Evolutionary conservation across 352 stramenopile genomes (phyloP).

Genomic region (Phytophthora ramorum): DNA sequence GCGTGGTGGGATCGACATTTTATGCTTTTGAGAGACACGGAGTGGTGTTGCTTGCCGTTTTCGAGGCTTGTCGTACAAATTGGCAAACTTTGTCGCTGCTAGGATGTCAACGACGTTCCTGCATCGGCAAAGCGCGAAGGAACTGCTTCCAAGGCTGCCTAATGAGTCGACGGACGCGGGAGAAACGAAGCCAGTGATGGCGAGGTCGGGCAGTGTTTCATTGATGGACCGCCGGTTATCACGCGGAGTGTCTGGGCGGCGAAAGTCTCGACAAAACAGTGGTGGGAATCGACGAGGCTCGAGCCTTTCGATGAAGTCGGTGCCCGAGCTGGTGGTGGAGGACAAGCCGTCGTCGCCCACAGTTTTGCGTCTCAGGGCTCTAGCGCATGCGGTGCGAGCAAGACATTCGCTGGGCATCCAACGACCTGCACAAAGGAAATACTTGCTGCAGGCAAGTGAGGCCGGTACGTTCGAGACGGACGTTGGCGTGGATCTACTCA

Average conservation of each 20-base stretch:
- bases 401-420: constrained; percentile 56
- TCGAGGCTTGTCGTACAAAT: background rate
- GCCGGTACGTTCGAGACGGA: constrained; percentile 52
- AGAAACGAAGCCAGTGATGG: constrained; percentile 1
- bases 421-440: constrained; percentile 41
- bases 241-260: constrained; percentile 11
- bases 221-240: constrained; percentile 19
- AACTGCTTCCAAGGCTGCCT: constrained; percentile 5
- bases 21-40: no score
- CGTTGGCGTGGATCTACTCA: constrained; percentile 38
- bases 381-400: constrained; percentile 63
- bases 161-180: constrained; percentile 8
- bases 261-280: constrained; percentile 21
- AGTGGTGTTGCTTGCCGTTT: background rate
- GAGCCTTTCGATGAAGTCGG: constrained; percentile 14
- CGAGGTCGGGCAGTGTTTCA: constrained; percentile 24
- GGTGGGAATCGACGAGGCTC: constrained; percentile 14
- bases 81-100: background rate
- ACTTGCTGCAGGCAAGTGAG: constrained; percentile 46
- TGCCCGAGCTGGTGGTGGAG: constrained; percentile 20
- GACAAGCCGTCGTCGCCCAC: constrained; percentile 45
- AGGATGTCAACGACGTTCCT: constrained; percentile 10
- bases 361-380: constrained; percentile 45
- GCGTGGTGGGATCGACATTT: background rate
- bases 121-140: background rate